Conservation (phyloP, 345 rosid species). For the Eucalyptus victrix region DNA sequence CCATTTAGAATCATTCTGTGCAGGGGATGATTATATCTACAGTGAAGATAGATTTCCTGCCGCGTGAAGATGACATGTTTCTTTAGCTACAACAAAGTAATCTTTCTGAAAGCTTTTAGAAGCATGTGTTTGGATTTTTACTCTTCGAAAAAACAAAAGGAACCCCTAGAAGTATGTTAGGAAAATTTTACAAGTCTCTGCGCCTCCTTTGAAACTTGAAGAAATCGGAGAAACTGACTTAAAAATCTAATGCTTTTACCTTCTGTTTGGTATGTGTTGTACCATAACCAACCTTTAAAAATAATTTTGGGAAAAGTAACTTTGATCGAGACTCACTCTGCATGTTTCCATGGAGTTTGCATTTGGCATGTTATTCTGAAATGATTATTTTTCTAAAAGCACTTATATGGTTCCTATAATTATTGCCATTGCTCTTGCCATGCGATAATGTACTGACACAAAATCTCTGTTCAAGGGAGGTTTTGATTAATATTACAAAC, state of each 20-base stretch:
- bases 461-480: slow-evolving; percentile 10
- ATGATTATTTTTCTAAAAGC: not conserved
- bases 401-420: not conserved
- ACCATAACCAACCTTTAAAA: not conserved
- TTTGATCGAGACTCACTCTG: not conserved
- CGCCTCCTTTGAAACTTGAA: not conserved
- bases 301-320: not conserved
- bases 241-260: not conserved
- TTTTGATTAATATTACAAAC: too few relatives aligned
- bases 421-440: not conserved
- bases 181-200: not conserved
- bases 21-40: not conserved
- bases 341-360: not conserved
- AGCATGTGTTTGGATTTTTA: not conserved
- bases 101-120: not conserved
- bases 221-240: not conserved
- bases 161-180: not conserved
- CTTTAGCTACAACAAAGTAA: not conserved
- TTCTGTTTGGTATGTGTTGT: not conserved
- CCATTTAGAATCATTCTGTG: not conserved
- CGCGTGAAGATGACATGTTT: not conserved
- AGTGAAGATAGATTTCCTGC: not conserved
- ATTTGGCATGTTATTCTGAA: not conserved
- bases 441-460: not conserved
- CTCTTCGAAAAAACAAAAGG: not conserved